Evolutionary conservation across 108 stramenopile species (phyloP), one percentile per base, ranked within the genome.

Genomic region (Nitzschia putrida): DNA sequence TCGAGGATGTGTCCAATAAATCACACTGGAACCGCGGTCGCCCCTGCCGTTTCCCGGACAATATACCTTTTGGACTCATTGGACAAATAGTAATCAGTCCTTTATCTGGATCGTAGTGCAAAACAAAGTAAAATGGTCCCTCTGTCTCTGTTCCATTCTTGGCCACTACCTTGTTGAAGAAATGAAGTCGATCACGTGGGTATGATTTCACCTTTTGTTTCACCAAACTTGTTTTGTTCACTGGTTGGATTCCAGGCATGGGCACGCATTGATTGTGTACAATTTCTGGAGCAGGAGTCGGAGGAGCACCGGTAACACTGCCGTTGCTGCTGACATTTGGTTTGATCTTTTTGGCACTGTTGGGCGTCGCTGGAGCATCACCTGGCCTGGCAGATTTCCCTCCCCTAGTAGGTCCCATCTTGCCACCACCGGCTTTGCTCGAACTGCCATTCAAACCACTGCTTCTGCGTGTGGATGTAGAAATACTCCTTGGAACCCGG

Each of bases 111-210:
- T 83, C 70, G 68, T 76, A 84, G 43, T 87, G 18, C 57, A 87
- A 66, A 8, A 82, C 83, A 80, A 82, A 87, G 60, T 68, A 84
- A 47, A 83, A 84, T 9, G 51, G 50, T 20, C 65, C 65, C 7
- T 18, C 43, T 9, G 21, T 20, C 10, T 8, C 39, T 1, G 39
- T 20, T 39, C 20, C 34, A 22, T 51, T 23, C 9, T 20, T 37
- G 21, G 22, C 21, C 2, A 85, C 81, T 29, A 82, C 77, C 56
- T 77, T 79, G 75, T 85, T 85, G 76, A 71, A 85, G 37, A 57
- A 85, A 53, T 79, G 81, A 21, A 29, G 51, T 22, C 81, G 54
- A 56, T 64, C 61, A 11, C 76, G 68, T 34, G 76, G 81, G 40
- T 74, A 77, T 5, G 68, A 52, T 53, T 77, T 77, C 42, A 77